A percentile compares a stretch with the other conserved stretches of the same genome.
These are phyloP conservation scores for Erodium maritimum DNA, from an alignment of 345 rosid species.

Conservation along the genomic window DNA sequence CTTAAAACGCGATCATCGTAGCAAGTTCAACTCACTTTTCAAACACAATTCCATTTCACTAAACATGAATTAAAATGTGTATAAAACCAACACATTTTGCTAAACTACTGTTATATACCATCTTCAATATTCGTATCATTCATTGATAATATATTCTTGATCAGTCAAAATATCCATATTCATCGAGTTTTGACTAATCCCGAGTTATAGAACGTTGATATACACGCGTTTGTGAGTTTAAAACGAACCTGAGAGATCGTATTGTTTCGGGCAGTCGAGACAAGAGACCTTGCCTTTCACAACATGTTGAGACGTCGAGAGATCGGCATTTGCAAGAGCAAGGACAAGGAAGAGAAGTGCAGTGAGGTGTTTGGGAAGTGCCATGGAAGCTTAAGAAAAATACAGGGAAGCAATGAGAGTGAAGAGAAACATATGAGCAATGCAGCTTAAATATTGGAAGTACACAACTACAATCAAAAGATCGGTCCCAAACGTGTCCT, in stretches of 20 bases:
- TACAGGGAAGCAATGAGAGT: too few species aligned
- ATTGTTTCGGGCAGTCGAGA: constrained; percentile 35
- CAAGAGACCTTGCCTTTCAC: constrained; percentile 54
- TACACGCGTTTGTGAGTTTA: neutral
- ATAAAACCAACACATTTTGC: too few species aligned
- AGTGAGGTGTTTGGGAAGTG: constrained; percentile 9
- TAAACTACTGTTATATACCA: too few species aligned
- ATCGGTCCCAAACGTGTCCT: constrained; percentile 15
- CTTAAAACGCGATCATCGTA: too few species aligned
- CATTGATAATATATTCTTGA: too few species aligned
- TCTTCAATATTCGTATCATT: too few species aligned
- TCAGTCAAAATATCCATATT: too few species aligned
- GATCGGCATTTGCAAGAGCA: constrained; percentile 25
- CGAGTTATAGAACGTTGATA: neutral
- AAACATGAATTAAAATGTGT: too few species aligned
- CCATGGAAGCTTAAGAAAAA: constrained; percentile 51
- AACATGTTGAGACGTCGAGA: constrained; percentile 25
- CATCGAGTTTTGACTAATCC: neutral
- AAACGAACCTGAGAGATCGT: constrained; percentile 73
- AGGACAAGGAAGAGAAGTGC: constrained; percentile 21
- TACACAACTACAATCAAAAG: constrained; percentile 18
- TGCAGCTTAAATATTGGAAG: constrained; percentile 14
- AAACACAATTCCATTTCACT: too few species aligned
- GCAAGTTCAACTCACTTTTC: too few species aligned
- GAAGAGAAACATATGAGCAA: too few species aligned